Percentiles rank a stretch among this genome's conserved stretches.
These are phyloP conservation scores for Fraxinus dipetala DNA, from an alignment of 305 asterid genomes.

Conservation along the genomic window DNA sequence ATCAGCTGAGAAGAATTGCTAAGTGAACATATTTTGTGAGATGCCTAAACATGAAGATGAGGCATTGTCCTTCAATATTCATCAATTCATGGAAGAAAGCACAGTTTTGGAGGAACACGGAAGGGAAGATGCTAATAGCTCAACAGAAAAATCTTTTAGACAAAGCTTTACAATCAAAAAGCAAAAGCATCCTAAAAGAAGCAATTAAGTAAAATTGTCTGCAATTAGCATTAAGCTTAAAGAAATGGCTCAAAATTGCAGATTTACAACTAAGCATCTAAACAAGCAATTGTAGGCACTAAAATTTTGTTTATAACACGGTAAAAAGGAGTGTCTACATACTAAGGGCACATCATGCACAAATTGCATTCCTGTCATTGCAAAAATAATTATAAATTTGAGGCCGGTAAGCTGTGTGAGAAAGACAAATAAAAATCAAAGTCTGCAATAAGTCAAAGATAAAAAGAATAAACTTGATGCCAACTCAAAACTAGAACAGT, in stretches of 20 bases:
- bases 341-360: background rate
- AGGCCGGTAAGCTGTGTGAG: background rate
- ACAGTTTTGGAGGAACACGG: background rate
- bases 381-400: background rate
- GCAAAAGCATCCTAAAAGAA: background rate
- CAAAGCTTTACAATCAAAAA: background rate
- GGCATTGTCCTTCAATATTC: background rate
- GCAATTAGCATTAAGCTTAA: background rate
- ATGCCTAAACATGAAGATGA: background rate
- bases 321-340: background rate
- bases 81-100: background rate
- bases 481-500: constrained; percentile 6
- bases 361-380: background rate
- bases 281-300: background rate
- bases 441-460: background rate
- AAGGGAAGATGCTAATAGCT: background rate
- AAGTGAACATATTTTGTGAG: background rate
- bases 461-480: constrained; percentile 1
- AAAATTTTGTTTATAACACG: background rate
- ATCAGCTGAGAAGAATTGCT: background rate
- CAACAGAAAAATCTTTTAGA: background rate
- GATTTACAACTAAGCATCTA: background rate
- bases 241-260: background rate
- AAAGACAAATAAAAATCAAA: background rate
- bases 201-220: background rate